Percentiles rank a stretch among this genome's conserved stretches.
Evolutionary conservation across 2,329 filamentous ascomycete species (phyloP).

Genomic region (Cercospora sesami): DNA sequence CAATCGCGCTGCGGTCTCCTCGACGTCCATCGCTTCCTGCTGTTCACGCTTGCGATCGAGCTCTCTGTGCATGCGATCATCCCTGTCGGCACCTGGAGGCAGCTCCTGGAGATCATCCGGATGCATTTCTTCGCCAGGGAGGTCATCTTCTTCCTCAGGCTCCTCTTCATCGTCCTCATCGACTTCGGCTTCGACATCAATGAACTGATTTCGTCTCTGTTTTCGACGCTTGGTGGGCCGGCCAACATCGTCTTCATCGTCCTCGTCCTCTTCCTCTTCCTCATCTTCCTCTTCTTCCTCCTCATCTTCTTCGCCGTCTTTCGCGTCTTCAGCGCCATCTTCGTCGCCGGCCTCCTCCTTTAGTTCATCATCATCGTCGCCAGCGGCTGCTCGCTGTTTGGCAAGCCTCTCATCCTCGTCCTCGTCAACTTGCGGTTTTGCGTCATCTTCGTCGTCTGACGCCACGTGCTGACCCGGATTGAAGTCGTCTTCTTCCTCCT

Average conservation of each 20-base stretch:
- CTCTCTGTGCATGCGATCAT: conserved; percentile 90
- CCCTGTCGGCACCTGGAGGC: conserved; percentile 71
- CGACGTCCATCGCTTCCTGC: conserved; percentile 84
- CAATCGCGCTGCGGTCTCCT: conserved; percentile 84
- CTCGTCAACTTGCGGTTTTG: conserved; percentile 37
- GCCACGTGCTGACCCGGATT: conserved; percentile 74
- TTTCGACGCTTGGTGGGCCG: conserved; percentile 67
- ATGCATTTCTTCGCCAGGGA: conserved; percentile 81
- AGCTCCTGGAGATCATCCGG: conserved; percentile 82
- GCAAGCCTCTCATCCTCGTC: conserved; percentile 36
- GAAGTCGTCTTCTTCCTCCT: conserved; percentile 83
- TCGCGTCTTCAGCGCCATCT: conserved; percentile 48
- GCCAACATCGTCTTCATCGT: conserved; percentile 33
- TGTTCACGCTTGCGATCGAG: conserved; percentile 89
- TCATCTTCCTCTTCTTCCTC: conserved; percentile 58
- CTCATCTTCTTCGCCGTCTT: conserved; percentile 61
- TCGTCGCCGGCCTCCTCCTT: conserved; percentile 53
- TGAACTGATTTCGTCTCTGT: conserved; percentile 76
- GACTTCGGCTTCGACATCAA: conserved; percentile 98
- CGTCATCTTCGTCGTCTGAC: conserved; percentile 66
- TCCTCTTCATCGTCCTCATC: conserved; percentile 88
- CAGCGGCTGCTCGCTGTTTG: conserved; percentile 29
- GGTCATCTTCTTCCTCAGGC: conserved; percentile 86
- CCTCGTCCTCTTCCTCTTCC: conserved; percentile 44
- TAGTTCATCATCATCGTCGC: conserved; percentile 50